phyloP scores from a whole-genome alignment of 108 stramenopile genomes.

The Pseudonitzschia multiseries region DNA sequence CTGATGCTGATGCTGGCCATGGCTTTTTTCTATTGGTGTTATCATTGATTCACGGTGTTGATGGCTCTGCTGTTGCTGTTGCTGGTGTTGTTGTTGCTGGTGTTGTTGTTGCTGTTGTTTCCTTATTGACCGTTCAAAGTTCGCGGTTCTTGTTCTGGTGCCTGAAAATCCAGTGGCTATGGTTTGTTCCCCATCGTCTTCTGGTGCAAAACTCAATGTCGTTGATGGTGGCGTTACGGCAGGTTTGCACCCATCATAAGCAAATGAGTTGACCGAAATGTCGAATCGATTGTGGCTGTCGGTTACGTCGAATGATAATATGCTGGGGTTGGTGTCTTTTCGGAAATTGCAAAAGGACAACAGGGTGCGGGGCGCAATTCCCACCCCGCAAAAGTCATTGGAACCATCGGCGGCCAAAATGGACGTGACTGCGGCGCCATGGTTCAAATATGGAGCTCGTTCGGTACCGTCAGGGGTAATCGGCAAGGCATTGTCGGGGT shows the following conservation, averaged over 20 bases:
- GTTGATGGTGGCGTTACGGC: neutral
- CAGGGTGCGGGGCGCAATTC: constrained; percentile 15
- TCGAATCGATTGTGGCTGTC: neutral
- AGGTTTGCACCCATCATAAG: neutral
- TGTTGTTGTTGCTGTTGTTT: neutral
- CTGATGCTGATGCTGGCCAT: neutral
- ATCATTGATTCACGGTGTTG: neutral
- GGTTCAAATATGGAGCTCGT: neutral
- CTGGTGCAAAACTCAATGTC: neutral
- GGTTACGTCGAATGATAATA: neutral
- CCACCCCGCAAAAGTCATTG: constrained; percentile 19
- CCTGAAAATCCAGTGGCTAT: neutral
- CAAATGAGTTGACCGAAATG: neutral
- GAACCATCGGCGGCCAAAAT: constrained; percentile 8
- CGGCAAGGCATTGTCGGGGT: neutral
- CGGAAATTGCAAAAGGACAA: constrained; percentile 5
- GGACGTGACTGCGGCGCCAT: constrained; percentile 20
- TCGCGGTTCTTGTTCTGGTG: neutral
- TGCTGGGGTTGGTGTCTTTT: neutral
- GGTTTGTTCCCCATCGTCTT: neutral
- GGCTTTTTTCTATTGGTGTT: neutral
- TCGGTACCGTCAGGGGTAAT: neutral
- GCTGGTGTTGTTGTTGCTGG: too few species aligned
- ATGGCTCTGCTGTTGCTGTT: neutral
- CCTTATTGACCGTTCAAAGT: neutral